These are phyloP conservation scores for Rhinocladiella similis DNA, from an alignment of 2,329 filamentous ascomycete genomes.

Conservation along the genomic window DNA sequence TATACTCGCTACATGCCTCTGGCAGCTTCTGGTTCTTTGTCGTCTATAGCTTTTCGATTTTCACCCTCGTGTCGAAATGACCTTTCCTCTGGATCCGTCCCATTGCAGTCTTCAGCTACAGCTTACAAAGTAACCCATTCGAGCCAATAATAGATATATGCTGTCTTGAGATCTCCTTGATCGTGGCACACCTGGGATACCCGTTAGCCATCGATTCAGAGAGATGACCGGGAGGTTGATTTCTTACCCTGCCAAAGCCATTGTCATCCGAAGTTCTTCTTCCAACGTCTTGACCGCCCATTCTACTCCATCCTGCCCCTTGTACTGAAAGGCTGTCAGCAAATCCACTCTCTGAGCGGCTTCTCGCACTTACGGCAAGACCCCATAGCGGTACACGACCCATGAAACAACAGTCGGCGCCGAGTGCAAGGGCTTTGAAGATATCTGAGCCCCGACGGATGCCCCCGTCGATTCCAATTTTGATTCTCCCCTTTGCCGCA, in stretches of 20 bases:
- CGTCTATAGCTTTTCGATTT: too few species aligned
- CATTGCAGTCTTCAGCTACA: too few species aligned
- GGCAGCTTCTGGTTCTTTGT: too few species aligned
- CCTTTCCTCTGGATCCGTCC: background rate
- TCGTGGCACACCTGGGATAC: constrained; percentile 2
- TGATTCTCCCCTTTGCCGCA: constrained; percentile 23
- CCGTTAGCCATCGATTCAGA: background rate
- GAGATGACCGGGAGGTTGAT: background rate
- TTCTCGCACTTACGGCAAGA: constrained; percentile 31
- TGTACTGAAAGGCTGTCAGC: background rate
- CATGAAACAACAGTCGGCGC: constrained; percentile 34
- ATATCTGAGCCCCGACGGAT: constrained; percentile 57
- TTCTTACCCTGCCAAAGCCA: constrained; percentile 21
- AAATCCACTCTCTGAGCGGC: too few species aligned
- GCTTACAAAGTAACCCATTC: constrained; percentile 1
- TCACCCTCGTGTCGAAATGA: too few species aligned
- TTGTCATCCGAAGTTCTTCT: constrained; percentile 6
- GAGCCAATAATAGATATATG: constrained; percentile 6
- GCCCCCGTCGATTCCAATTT: constrained; percentile 49
- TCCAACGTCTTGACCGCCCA: background rate
- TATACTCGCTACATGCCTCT: too few species aligned
- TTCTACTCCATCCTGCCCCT: background rate
- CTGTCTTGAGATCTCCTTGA: constrained; percentile 9
- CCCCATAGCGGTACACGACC: constrained; percentile 37
- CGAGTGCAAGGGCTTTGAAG: constrained; percentile 38